phyloP scores from a whole-genome alignment of 2,329 filamentous ascomycete genomes.

The Aspergillus pseudonomiae region DNA sequence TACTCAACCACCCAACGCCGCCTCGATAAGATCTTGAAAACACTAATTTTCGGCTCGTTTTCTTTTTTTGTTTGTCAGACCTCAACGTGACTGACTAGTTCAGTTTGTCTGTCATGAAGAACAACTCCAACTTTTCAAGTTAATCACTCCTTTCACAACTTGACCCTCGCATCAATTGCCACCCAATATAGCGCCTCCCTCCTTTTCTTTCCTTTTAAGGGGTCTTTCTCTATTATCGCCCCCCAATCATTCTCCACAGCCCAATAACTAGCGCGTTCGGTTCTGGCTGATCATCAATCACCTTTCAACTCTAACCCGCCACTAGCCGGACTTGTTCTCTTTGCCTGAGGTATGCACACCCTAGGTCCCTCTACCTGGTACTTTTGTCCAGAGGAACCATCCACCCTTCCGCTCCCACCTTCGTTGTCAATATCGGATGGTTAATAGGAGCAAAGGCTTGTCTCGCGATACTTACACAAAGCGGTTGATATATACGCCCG shows the following conservation, averaged over 20 bases:
- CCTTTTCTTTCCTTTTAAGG: background rate
- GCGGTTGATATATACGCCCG: background rate
- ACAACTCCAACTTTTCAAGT: background rate
- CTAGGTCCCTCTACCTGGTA: constrained; percentile 4
- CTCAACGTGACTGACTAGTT: background rate
- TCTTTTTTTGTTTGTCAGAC: background rate
- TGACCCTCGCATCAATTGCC: background rate
- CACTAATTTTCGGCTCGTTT: background rate
- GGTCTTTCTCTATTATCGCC: background rate
- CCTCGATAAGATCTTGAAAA: background rate
- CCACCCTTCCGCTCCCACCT: constrained; percentile 1
- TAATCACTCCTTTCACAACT: background rate
- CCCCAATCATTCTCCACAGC: constrained; percentile 20
- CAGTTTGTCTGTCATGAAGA: background rate
- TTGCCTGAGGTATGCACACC: constrained; percentile 14
- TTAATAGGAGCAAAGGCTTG: constrained; percentile 4
- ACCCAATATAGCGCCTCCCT: background rate
- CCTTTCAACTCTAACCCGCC: constrained; percentile 15
- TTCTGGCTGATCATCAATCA: constrained; percentile 20
- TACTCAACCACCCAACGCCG: constrained; percentile 8
- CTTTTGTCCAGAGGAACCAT: background rate
- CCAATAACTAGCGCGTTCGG: constrained; percentile 18
- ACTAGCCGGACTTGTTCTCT: constrained; percentile 11
- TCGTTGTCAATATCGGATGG: constrained; percentile 6
- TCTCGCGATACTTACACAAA: background rate